These are phyloP conservation scores for Mycena sanguinolenta DNA, from an alignment of 768 basidiomycete genomes.

Conservation along the genomic window DNA sequence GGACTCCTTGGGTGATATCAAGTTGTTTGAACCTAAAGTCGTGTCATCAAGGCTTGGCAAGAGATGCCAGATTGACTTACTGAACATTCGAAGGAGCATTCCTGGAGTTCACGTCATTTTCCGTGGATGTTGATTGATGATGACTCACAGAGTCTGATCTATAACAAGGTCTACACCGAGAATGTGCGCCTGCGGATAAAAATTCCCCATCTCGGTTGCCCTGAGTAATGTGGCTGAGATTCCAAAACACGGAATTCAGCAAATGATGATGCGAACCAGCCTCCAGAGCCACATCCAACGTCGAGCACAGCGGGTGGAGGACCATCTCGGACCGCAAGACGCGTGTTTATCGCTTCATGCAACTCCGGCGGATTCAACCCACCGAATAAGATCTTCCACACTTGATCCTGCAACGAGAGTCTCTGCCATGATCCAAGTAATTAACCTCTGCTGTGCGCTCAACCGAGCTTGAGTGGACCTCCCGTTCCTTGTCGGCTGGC, in stretches of 20 bases:
- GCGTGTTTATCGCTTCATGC: not conserved
- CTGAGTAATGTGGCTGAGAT: not conserved
- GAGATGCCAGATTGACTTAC: not conserved
- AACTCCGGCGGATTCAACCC: not conserved
- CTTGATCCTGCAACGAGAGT: conserved; percentile 5
- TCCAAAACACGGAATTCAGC: not conserved
- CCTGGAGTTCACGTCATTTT: not conserved
- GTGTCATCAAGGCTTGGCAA: too few relatives aligned
- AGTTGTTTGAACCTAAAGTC: not conserved
- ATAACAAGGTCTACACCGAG: conserved; percentile 4
- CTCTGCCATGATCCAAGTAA: not conserved
- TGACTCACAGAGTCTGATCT: not conserved
- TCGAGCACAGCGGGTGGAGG: conserved; percentile 1
- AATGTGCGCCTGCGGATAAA: conserved; percentile 2
- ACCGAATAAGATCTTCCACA: conserved; percentile 2
- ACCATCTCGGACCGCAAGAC: not conserved
- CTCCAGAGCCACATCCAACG: conserved; percentile 6
- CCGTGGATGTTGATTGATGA: not conserved
- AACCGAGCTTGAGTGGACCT: not conserved
- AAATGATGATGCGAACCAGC: not conserved
- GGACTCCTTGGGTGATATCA: not conserved
- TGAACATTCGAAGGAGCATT: not conserved
- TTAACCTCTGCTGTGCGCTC: not conserved
- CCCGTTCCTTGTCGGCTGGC: not conserved
- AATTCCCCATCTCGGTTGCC: conserved; percentile 4